Evolutionary conservation across 2,329 filamentous ascomycete species (phyloP).

Genomic region (Cladosporium sp.): DNA sequence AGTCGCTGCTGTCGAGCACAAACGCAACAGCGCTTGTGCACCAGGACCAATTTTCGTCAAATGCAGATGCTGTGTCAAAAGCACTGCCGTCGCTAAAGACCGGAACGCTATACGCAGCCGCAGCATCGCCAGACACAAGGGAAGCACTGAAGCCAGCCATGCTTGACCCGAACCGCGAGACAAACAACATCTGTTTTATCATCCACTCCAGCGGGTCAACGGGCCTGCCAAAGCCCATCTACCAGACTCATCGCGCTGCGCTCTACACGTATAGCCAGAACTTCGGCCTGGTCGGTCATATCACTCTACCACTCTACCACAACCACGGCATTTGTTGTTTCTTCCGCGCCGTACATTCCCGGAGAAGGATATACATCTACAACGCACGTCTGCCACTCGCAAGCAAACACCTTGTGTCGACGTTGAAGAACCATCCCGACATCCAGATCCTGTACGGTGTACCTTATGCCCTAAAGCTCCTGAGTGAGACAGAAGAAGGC

Average conservation of each 20-base stretch:
- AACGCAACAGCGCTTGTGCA: constrained; percentile 23
- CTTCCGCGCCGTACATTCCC: constrained; percentile 46
- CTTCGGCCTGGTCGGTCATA: constrained; percentile 44
- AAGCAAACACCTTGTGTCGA: constrained; percentile 18
- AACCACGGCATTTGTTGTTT: constrained; percentile 52
- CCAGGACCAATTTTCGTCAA: constrained; percentile 19
- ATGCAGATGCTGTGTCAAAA: constrained; percentile 23
- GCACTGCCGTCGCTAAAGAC: constrained; percentile 24
- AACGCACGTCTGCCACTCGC: constrained; percentile 52
- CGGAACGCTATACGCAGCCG: constrained; percentile 24
- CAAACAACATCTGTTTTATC: constrained; percentile 33
- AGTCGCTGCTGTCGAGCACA: constrained; percentile 42
- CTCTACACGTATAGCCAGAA: constrained; percentile 43
- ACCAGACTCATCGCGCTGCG: constrained; percentile 46
- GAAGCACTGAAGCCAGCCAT: constrained; percentile 11
- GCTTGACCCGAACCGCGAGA: constrained; percentile 26
- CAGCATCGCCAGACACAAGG: background rate
- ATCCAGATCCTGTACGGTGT: constrained; percentile 56
- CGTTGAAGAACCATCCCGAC: constrained; percentile 18
- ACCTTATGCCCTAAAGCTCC: constrained; percentile 57
- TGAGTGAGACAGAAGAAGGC: constrained; percentile 53
- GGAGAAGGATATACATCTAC: constrained; percentile 48
- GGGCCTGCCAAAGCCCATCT: constrained; percentile 58
- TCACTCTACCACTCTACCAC: constrained; percentile 54
- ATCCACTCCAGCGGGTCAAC: constrained; percentile 52